A percentile compares a stretch with the other conserved stretches of the same genome.
Conservation (phyloP, 1,139 yeast genomes). For the Blastobotrys malaysiensis region DNA sequence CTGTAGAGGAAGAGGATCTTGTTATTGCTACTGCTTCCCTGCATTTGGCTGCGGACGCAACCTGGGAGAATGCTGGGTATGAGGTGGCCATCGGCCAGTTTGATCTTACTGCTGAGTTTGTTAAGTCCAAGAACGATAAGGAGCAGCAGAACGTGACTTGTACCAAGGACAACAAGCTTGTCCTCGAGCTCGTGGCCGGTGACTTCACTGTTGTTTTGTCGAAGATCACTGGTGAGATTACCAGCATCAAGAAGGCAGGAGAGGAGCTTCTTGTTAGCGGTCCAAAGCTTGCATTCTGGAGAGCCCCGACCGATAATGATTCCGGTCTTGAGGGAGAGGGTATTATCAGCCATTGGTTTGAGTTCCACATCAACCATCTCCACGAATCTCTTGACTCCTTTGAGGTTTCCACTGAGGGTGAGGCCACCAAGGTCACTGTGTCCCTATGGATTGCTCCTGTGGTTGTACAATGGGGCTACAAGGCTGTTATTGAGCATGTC, state of each 20-base stretch:
- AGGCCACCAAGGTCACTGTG: conserved; percentile 14
- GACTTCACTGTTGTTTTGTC: not conserved
- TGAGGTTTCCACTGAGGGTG: conserved; percentile 6
- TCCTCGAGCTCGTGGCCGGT: not conserved
- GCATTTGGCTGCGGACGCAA: conserved; percentile 12
- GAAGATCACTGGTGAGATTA: conserved; percentile 8
- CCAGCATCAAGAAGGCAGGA: conserved; percentile 5
- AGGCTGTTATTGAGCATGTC: conserved; percentile 12
- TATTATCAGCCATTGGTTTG: conserved; percentile 16
- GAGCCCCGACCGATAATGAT: conserved; percentile 37
- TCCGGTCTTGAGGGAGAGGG: conserved; percentile 12
- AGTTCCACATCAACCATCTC: conserved; percentile 19
- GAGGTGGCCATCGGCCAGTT: conserved; percentile 32
- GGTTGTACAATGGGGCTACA: conserved; percentile 24
- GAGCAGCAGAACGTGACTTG: not conserved
- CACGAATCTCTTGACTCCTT: conserved; percentile 15
- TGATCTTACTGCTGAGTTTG: not conserved
- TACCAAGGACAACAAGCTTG: not conserved
- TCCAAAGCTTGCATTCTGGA: conserved; percentile 27
- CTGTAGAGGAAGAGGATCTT: not conserved
- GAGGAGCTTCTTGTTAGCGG: conserved; percentile 1
- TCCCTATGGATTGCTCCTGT: conserved; percentile 22
- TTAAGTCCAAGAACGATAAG: not conserved
- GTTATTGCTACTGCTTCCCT: conserved; percentile 16
- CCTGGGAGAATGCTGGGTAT: conserved; percentile 27